These are phyloP conservation scores for Rhodotorula mucilaginosa DNA, from an alignment of 1,284 basidiomycete species.

Conservation along the genomic window DNA sequence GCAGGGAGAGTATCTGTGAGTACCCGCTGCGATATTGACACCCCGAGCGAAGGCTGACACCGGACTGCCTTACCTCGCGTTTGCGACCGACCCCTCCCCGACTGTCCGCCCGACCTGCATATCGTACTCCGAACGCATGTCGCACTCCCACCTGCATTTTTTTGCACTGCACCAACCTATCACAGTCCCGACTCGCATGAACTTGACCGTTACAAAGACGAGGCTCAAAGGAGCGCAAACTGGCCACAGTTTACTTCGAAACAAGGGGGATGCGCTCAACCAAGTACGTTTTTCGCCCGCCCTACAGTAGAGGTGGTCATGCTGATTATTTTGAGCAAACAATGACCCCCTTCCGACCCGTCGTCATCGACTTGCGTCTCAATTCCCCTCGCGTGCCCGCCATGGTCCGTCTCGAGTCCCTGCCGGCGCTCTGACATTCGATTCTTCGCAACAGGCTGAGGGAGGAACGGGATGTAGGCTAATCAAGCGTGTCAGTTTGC, in stretches of 20 bases:
- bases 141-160: not conserved
- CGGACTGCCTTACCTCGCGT: not conserved
- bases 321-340: not conserved
- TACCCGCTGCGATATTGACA: not conserved
- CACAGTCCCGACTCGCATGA: constrained; percentile 49
- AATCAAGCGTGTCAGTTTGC: too few relatives aligned
- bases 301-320: not conserved
- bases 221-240: constrained; percentile 95
- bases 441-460: too few relatives aligned
- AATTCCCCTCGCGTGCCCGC: not conserved
- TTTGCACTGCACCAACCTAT: too few relatives aligned
- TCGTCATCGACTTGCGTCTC: not conserved
- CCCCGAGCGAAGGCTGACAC: too few relatives aligned
- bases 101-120: not conserved
- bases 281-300: constrained; percentile 15
- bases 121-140: not conserved
- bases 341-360: not conserved
- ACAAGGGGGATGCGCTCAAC: constrained; percentile 63
- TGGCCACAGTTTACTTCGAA: constrained; percentile 83
- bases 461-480: too few relatives aligned
- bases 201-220: constrained; percentile 83
- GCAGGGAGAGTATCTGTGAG: not conserved
- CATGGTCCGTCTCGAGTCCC: too few relatives aligned
- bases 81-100: not conserved
- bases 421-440: too few relatives aligned